Evolutionary conservation across 2,329 filamentous ascomycete species (phyloP), one percentile per base, ranked within the genome.

Genomic region (Trichoderma arundinaceum): DNA sequence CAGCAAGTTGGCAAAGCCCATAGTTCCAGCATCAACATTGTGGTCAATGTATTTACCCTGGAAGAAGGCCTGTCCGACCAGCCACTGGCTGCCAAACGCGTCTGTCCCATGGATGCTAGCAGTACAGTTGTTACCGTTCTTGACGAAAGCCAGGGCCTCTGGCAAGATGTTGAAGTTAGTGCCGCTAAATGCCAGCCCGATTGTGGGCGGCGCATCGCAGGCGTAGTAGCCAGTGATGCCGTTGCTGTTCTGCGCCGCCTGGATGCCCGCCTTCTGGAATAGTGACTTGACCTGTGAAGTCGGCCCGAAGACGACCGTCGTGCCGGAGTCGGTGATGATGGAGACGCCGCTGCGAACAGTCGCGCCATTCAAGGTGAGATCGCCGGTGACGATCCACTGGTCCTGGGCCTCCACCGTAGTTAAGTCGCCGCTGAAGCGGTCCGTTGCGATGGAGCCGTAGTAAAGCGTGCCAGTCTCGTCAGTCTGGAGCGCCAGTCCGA

Each of bases 21-120:
- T 69, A 3, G 68, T 69, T 3, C 54, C 48, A 15, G 58, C 65
- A 8, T 61, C 59, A 9, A 66, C 33, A 10, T 69, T 69, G 60
- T 70, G 69, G 35, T 71, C 70, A 60, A 71, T 66, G 49, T 71
- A 71, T 53, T 66, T 61, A 7, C 69, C 68, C 58, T 69, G 70
- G 22, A 71, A 71, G 48, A 71, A 71, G 9, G 70, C 61, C 65
- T 71, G 70, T n/a, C 70, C 70, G 12, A 71, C 59, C 22, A 70
- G 38, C 70, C 70, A 71, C 17, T 12, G 63, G 54, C 15, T 49
- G 33, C 70, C 69, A 61, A 69, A 69, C 3, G 44, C 28, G 12
- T 22, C 9, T 3, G 62, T 59, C 8, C 70, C 70, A 10, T 69
- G 46, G 28, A 70, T 33, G n/a, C 61, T 70, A 10, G 69, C 64